Conservation (phyloP, 179 eudicot species). For the Heliamphora pulchella region DNA sequence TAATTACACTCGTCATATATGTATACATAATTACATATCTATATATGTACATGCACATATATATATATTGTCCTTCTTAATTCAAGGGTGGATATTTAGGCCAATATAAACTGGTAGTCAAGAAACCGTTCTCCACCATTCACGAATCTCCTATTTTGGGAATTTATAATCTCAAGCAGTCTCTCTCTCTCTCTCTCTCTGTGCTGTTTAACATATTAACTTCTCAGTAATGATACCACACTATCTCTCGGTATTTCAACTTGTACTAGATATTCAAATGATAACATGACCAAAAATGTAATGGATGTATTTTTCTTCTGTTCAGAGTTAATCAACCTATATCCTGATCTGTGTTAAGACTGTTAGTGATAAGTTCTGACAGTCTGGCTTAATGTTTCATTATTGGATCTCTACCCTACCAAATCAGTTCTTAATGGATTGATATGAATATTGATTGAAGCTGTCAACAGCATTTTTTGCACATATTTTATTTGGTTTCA, state of each 20-base stretch:
- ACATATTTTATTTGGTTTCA: not conserved
- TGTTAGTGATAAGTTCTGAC: not conserved
- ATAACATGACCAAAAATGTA: no score
- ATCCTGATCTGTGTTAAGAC: not conserved
- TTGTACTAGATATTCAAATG: not conserved
- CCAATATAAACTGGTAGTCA: not conserved
- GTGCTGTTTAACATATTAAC: not conserved
- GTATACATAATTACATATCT: no score
- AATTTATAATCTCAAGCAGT: not conserved
- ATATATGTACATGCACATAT: no score
- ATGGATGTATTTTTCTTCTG: no score
- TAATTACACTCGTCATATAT: no score
- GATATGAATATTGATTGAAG: not conserved
- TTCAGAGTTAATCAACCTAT: no score
- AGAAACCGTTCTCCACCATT: no score
- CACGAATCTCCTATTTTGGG: not conserved
- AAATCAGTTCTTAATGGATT: not conserved
- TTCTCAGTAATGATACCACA: not conserved
- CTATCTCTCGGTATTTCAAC: not conserved
- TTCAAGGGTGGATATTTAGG: not conserved
- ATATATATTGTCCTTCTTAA: no score
- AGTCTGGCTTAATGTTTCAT: not conserved
- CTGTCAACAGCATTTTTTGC: not conserved
- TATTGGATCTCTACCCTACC: not conserved
- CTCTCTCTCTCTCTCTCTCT: not conserved